Base-by-base conservation (phyloP, 1,139 yeast species). In the Lizanozyma gosingica region DNA sequence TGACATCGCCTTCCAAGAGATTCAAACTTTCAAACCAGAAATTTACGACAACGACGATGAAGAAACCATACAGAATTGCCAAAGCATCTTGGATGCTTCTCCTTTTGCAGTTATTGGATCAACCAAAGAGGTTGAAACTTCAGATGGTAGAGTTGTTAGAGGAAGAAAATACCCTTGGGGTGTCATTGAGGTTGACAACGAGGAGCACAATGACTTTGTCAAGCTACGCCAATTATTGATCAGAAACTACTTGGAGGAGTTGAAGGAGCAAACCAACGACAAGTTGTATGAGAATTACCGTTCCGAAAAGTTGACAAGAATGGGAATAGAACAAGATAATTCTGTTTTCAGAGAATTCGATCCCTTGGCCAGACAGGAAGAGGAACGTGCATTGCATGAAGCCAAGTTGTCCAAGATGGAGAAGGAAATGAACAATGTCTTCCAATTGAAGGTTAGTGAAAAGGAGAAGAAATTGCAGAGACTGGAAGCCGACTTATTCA, bases 81-180 rank as follows among this genome's bases (percentile, higher is more conserved):
- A 72, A 48, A 81, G 79, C 45, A 75, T 94, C 47, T 71, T 82
- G 65, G 67, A 75, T 42, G 78, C 74, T 56, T 74, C 86, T 45
- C 99, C 99, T 36, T 92, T 88, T 67, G 98, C 98, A 15, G 83
- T 92, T 48, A 86, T 94, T 41, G 98, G 97, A 27, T 87, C 97
- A 17, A 85, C 92, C 27, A 70, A 72, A 45, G 81, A 78, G 49
- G 87, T 90, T 34, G 74, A 74, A 53, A 80, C 85, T 39, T 55
- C 73, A 29, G 88, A 83, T 54, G 97, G 97, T 39, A 74, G 83
- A 58, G 57, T 67, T 35, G 95, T 88, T 37, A 82, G 97, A 59
- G 97, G 97, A 49, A 85, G 99, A 66, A 68, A 76, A 50, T 94
- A 94, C 62, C 98, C 98, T 46, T 94, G 99, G 99, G 99, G 99